These are phyloP conservation scores for Glonium stellatum DNA, from an alignment of 495 filamentous ascomycete species.

Conservation along the genomic window DNA sequence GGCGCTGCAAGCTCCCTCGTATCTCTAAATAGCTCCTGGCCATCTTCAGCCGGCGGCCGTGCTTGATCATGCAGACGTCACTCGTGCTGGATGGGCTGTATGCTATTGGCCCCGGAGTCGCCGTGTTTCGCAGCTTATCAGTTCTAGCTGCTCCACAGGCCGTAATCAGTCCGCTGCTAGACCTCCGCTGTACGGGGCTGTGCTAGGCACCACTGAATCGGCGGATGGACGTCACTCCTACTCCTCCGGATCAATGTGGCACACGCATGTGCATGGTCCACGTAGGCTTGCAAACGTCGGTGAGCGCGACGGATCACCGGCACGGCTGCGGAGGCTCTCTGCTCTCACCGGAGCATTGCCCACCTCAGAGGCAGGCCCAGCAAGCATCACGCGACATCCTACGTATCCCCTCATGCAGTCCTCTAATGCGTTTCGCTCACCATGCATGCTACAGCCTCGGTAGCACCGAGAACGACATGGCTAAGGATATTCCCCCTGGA, in stretches of 20 bases:
- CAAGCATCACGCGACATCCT: background rate
- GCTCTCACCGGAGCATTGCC: background rate
- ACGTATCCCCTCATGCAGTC: background rate
- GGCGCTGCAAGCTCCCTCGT: background rate
- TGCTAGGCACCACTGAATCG: conserved; percentile 1
- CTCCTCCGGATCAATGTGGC: background rate
- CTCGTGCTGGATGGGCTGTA: background rate
- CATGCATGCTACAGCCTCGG: conserved; percentile 1
- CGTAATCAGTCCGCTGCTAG: background rate
- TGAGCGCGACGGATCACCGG: background rate
- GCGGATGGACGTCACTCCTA: background rate
- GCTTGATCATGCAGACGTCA: background rate
- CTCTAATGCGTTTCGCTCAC: background rate
- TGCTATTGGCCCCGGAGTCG: background rate
- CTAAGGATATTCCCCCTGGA: background rate
- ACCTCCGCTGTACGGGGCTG: background rate
- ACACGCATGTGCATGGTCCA: background rate
- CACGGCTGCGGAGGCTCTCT: background rate
- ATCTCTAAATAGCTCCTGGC: background rate
- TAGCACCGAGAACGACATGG: background rate
- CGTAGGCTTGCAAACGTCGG: background rate
- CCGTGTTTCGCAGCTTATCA: background rate
- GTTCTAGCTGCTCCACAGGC: background rate
- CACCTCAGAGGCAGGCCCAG: background rate
- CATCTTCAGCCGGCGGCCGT: background rate